A percentile compares a stretch with the other conserved stretches of the same genome.
These are phyloP conservation scores for Dactylellina parvicollis DNA, from an alignment of 2,329 filamentous ascomycete genomes.

Conservation along the genomic window DNA sequence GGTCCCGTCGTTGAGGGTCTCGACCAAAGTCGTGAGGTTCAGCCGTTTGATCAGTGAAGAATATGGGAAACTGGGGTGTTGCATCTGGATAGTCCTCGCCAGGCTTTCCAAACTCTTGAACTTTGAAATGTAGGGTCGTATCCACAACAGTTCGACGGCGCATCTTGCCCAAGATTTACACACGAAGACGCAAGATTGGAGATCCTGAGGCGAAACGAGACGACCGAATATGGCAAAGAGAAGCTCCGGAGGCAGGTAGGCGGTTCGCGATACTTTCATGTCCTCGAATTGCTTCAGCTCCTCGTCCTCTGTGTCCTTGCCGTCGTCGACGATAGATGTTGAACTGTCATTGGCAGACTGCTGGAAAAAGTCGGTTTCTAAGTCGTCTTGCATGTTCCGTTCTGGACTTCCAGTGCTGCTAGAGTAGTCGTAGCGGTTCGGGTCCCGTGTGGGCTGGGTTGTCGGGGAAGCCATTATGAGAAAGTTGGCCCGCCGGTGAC, in stretches of 20 bases:
- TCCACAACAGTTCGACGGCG: constrained; percentile 92
- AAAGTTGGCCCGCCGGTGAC: constrained; percentile 1
- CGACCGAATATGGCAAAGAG: constrained; percentile 92
- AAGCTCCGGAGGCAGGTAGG: constrained; percentile 91
- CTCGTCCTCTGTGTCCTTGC: constrained; percentile 53
- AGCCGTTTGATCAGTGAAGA: constrained; percentile 88
- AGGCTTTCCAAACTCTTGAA: constrained; percentile 84
- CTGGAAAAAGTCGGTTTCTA: constrained; percentile 56
- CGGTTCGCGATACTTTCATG: constrained; percentile 63
- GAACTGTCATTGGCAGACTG: constrained; percentile 56
- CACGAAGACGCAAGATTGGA: constrained; percentile 90
- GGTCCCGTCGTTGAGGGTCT: constrained; percentile 86
- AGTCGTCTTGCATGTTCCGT: constrained; percentile 55
- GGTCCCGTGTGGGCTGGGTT: constrained; percentile 49
- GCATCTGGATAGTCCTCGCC: constrained; percentile 77
- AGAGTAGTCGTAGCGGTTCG: constrained; percentile 53
- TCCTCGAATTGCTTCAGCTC: constrained; percentile 57
- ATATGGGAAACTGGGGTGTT: constrained; percentile 86
- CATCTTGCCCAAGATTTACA: constrained; percentile 93
- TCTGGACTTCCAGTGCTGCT: constrained; percentile 58
- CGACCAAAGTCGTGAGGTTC: constrained; percentile 82
- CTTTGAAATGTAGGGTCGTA: constrained; percentile 87
- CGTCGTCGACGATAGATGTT: constrained; percentile 56
- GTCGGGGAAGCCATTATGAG: constrained; percentile 54
- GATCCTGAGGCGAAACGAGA: constrained; percentile 77